Evolutionary conservation across 331 rosid genomes (phyloP).

Genomic region (Pyrus hybrid): DNA sequence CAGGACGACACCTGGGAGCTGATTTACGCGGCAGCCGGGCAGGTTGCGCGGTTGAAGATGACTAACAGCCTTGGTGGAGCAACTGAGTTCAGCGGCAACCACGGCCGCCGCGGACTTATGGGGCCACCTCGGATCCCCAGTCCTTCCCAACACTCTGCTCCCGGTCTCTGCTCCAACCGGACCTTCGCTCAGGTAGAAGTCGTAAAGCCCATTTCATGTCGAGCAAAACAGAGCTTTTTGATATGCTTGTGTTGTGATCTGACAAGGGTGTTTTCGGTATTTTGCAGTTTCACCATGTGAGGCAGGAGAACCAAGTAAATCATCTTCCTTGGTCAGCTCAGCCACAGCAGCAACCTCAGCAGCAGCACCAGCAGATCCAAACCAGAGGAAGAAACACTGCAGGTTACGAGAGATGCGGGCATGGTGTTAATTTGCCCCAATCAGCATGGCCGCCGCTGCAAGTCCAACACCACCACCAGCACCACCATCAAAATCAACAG

Average conservation of each 20-base stretch:
- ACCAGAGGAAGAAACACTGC: constrained; percentile 9
- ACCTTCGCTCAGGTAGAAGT: constrained; percentile 5
- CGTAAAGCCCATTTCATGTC: neutral
- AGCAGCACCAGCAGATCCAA: constrained; percentile 23
- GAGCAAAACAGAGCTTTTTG: neutral
- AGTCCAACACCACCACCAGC: constrained; percentile 16
- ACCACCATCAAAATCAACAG: constrained; percentile 23
- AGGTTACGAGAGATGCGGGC: constrained; percentile 24
- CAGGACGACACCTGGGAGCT: constrained; percentile 55
- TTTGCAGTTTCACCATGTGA: constrained; percentile 36
- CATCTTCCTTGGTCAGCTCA: constrained; percentile 25
- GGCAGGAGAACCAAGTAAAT: constrained; percentile 13
- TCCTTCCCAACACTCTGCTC: neutral
- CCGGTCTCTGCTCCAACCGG: constrained; percentile 19
- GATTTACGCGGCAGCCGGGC: constrained; percentile 61
- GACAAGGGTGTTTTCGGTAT: neutral
- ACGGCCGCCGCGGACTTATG: constrained; percentile 12
- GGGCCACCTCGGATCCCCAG: constrained; percentile 4
- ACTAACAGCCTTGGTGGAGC: constrained; percentile 3
- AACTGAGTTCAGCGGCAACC: neutral
- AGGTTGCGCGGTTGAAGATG: constrained; percentile 69
- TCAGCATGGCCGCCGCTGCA: constrained; percentile 48
- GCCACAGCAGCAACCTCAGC: constrained; percentile 2
- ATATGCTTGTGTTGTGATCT: neutral
- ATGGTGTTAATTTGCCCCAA: constrained; percentile 24